Percentiles rank a stretch among this genome's conserved stretches.
Evolutionary conservation across 108 stramenopile species (phyloP).

Genomic region (Nannochloropsis salina): DNA sequence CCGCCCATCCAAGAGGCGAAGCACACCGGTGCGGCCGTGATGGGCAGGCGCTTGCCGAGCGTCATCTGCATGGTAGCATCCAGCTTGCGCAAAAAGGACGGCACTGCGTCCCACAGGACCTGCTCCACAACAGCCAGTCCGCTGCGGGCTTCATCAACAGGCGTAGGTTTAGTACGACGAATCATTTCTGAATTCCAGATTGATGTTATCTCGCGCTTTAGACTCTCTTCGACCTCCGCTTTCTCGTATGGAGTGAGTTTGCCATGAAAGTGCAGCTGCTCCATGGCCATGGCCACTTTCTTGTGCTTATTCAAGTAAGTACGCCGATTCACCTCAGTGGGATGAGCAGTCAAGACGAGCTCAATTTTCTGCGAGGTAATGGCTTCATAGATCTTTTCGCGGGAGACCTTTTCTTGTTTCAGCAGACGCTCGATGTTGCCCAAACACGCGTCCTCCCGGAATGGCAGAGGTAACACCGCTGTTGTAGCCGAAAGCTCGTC

Average conservation of each 20-base stretch:
- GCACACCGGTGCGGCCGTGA: conserved; percentile 73
- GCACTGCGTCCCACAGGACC: conserved; percentile 93
- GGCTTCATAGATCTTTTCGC: conserved; percentile 69
- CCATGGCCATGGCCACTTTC: conserved; percentile 41
- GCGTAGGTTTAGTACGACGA: conserved; percentile 78
- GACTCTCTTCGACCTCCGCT: conserved; percentile 56
- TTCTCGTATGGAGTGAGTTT: conserved; percentile 60
- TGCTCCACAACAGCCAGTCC: conserved; percentile 83
- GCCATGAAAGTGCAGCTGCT: conserved; percentile 41
- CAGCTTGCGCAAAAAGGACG: conserved; percentile 81
- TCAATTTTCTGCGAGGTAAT: conserved; percentile 79
- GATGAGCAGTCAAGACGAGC: conserved; percentile 93
- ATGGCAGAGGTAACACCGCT: conserved; percentile 35
- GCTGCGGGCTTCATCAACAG: conserved; percentile 82
- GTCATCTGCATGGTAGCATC: conserved; percentile 69
- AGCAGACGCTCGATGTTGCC: conserved; percentile 50
- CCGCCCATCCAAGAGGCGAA: conserved; percentile 95
- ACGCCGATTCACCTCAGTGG: conserved; percentile 92
- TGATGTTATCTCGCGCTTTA: conserved; percentile 59
- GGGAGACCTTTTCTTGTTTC: conserved; percentile 50
- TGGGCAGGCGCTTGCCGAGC: conserved; percentile 69
- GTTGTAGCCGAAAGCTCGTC: conserved; percentile 27
- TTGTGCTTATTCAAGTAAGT: conserved; percentile 65
- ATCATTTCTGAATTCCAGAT: conserved; percentile 60
- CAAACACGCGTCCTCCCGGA: conserved; percentile 50